Evolutionary conservation across 1,139 yeast species (phyloP).

Genomic region (Scheffersomyces illinoinensis): DNA sequence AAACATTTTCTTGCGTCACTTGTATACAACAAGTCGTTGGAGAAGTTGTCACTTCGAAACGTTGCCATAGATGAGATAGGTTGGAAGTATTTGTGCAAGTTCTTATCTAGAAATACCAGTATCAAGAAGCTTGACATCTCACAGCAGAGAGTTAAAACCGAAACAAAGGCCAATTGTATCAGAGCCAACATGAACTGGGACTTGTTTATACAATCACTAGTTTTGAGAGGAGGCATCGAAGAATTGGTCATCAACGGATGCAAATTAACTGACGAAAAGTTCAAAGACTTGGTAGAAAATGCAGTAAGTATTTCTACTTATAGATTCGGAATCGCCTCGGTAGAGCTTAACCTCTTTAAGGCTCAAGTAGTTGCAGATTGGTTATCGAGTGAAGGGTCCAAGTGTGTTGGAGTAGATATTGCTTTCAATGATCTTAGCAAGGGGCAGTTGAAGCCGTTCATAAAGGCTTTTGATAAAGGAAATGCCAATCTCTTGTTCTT

Average conservation of each 20-base stretch:
- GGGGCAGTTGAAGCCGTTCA: conserved; percentile 53
- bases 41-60: conserved; percentile 75
- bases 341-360: conserved; percentile 60
- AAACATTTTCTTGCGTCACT: conserved; percentile 66
- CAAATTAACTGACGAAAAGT: conserved; percentile 53
- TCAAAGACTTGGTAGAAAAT: conserved; percentile 49
- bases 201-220: conserved; percentile 60
- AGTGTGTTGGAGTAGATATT: conserved; percentile 79
- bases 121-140: conserved; percentile 76
- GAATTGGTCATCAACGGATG: conserved; percentile 85
- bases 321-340: conserved; percentile 76
- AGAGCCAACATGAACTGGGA: conserved; percentile 80
- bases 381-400: conserved; percentile 53
- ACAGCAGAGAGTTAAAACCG: conserved; percentile 65
- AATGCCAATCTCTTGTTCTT: conserved; percentile 53
- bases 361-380: conserved; percentile 59
- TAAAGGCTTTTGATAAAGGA: conserved; percentile 37
- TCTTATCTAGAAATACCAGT: conserved; percentile 57
- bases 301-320: conserved; percentile 60
- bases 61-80: conserved; percentile 71
- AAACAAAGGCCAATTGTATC: conserved; percentile 41
- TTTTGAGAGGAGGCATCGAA: conserved; percentile 69
- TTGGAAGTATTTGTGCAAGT: conserved; percentile 77
- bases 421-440: conserved; percentile 75
- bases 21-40: conserved; percentile 55